Evolutionary conservation across 1,284 basidiomycete genomes (phyloP), one percentile per base, ranked within the genome.

Genomic region (Sporisorium scitamineum): DNA sequence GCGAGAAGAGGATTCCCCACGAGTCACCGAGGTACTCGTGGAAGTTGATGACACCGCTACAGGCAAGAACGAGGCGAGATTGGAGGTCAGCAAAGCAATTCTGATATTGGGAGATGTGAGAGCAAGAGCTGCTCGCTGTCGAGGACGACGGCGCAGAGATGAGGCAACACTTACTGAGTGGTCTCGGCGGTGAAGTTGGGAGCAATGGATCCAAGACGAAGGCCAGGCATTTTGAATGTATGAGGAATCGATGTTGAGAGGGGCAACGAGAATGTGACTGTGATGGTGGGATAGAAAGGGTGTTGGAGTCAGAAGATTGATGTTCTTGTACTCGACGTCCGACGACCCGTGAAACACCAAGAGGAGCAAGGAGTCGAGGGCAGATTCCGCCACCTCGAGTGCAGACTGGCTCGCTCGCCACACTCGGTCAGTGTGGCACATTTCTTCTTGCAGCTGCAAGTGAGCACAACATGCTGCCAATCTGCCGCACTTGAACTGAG

Each of bases 1-100:
- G 96, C 54, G 76, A 64, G 55, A 80, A 75, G 11, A 80, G 70
- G 54, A 93, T 80, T 2, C 73, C 93, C 96, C 97, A 99, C 34
- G 91, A 92, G 84, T 91, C 88, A 51, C 91, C 92, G 81, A 94
- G 91, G 90, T 91, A 98, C 47, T 97, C 91, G 86, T 97, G 94
- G 89, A 97, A 97, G 82, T 91, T 70, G 61, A 85, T 69, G 7
- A 62, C 60, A 31, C 84, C 84, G 22, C 77, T 80, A 61, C 16
- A 50, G 31, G 9, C 16, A 26, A 24, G 14, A 18, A 20, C 18
- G 31, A 20, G 16, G 10, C 41, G 29, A 16, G 22, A 3, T 3
- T 16, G 34, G 13, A 14, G 27, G 50, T 42, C 10, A 54, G 48
- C 14, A 42, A 24, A 14, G n/a, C n/a, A n/a, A n/a, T n/a, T n/a